Evolutionary conservation across 108 stramenopile genomes (phyloP).

Genomic region (Pelagomonas calceolata): DNA sequence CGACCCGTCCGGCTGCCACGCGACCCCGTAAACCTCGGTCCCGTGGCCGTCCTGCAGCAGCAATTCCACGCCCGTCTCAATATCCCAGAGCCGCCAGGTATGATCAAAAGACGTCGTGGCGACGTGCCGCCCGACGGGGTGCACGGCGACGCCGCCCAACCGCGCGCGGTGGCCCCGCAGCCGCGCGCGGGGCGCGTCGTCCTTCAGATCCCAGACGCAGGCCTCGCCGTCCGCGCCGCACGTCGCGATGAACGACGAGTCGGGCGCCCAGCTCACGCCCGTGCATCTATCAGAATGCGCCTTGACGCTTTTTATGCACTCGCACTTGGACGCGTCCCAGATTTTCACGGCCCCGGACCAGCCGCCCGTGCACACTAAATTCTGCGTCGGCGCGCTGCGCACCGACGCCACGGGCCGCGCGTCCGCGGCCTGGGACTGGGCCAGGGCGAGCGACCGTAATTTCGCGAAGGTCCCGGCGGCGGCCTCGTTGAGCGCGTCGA

Average conservation of each 20-base stretch:
- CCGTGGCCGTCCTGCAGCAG: slow-evolving; percentile 91
- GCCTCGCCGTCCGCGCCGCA: slow-evolving; percentile 20
- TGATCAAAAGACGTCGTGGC: slow-evolving; percentile 90
- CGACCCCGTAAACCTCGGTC: slow-evolving; percentile 75
- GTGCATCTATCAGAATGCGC: slow-evolving; percentile 64
- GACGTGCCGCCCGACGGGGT: slow-evolving; percentile 69
- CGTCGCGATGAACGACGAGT: slow-evolving; percentile 15
- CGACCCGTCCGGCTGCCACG: slow-evolving; percentile 89
- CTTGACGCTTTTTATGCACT: slow-evolving; percentile 42
- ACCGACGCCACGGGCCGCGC: slow-evolving; percentile 20
- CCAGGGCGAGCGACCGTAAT: slow-evolving; percentile 16
- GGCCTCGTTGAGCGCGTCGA: slow-evolving; percentile 2
- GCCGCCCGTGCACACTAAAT: slow-evolving; percentile 68
- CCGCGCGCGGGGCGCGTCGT: slow-evolving; percentile 23
- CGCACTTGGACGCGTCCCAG: slow-evolving; percentile 64
- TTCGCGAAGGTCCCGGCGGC: slow-evolving; percentile 6
- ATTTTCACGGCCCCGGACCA: slow-evolving; percentile 78
- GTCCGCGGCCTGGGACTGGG: slow-evolving; percentile 33
- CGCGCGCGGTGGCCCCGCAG: slow-evolving; percentile 78
- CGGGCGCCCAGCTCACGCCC: slow-evolving; percentile 24
- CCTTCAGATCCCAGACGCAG: not conserved
- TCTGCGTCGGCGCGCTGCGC: slow-evolving; percentile 25
- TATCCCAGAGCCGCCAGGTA: slow-evolving; percentile 97
- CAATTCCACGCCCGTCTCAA: slow-evolving; percentile 72
- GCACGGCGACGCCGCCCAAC: slow-evolving; percentile 78